A percentile compares a stretch with the other conserved stretches of the same genome.
Evolutionary conservation across 768 basidiomycete genomes (phyloP).

Genomic region (Auricularia sp.): DNA sequence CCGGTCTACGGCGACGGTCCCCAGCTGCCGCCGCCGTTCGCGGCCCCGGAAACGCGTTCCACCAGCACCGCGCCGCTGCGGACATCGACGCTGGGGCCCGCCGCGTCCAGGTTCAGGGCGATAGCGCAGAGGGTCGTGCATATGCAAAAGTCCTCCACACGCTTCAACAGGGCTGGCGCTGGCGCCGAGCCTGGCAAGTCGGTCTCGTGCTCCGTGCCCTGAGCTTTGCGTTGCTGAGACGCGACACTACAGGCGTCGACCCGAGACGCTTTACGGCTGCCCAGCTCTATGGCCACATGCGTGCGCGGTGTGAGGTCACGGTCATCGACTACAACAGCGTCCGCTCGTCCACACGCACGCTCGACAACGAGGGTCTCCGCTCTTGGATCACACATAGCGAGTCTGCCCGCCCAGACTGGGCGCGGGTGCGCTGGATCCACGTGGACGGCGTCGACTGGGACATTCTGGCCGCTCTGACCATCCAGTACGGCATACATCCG

Average conservation of each 20-base stretch:
- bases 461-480: slow-evolving; percentile 56
- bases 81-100: not conserved
- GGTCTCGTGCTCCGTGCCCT: not conserved
- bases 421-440: slow-evolving; percentile 66
- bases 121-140: slow-evolving; percentile 54
- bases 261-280: slow-evolving; percentile 51
- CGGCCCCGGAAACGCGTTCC: not conserved
- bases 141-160: slow-evolving; percentile 42
- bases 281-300: slow-evolving; percentile 45
- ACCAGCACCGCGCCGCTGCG: not conserved
- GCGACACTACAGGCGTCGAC: slow-evolving; percentile 28
- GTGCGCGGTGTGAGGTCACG: slow-evolving; percentile 53
- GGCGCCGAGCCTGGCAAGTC: slow-evolving; percentile 58
- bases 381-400: slow-evolving; percentile 35
- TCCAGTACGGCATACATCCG: slow-evolving; percentile 42
- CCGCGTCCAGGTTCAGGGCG: slow-evolving; percentile 29
- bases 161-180: slow-evolving; percentile 21
- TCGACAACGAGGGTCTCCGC: slow-evolving; percentile 54
- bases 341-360: slow-evolving; percentile 39
- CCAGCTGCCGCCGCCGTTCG: not conserved
- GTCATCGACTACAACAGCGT: slow-evolving; percentile 56
- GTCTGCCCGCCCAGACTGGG: slow-evolving; percentile 45
- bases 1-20: not conserved
- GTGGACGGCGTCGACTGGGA: slow-evolving; percentile 62
- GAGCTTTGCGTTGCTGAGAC: not conserved